Evolutionary conservation across 768 basidiomycete species (phyloP), one percentile per base, ranked within the genome.

Genomic region (Termitomyces sp.): DNA sequence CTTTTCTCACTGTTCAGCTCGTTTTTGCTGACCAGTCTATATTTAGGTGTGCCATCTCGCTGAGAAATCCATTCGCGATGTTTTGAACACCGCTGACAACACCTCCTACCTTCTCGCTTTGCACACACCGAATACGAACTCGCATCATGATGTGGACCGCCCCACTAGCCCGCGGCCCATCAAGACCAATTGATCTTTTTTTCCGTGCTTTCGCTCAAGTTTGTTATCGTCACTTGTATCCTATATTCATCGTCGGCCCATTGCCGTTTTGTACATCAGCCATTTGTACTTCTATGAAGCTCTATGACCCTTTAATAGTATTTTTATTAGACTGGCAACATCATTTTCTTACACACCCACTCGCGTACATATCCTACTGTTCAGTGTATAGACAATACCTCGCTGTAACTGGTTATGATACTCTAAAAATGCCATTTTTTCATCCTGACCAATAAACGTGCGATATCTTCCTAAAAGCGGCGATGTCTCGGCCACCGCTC

Each of bases 21-120:
- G 12, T 38, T 38, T 15, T 48, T 3, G 20, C 52, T 59, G 40
- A 59, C 46, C 18, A 55, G 40, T 58, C 49, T 53, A 49, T 28
- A 18, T 39, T 15, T 61, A 92, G 89, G 84, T 86, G 4, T 90
- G 89, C 67, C 80, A 86, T 63, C 80, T 89, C 11, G 89, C 88
- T 16, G 86, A 88, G 70, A 79, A 83, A 60, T 92, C 91, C 1
- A 88, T 93, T 51, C 75, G 79, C 12, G 81, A 84, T 62, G 88
- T 91, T 28, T 78, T 93, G 44, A 82, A 88, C 69, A 85, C 84
- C 20, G 81, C 78, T 60, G 87, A 91, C 75, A 92, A 93, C 56
- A 79, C 79, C 13, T 72, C 81, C 28, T 80, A 81, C 49, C 83
- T 93, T 49, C 83, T 93, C 56, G 82, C 81, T 42, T 78, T 92